These are phyloP conservation scores for Spinacia oleracea DNA, from an alignment of 179 eudicot species.

Conservation along the genomic window DNA sequence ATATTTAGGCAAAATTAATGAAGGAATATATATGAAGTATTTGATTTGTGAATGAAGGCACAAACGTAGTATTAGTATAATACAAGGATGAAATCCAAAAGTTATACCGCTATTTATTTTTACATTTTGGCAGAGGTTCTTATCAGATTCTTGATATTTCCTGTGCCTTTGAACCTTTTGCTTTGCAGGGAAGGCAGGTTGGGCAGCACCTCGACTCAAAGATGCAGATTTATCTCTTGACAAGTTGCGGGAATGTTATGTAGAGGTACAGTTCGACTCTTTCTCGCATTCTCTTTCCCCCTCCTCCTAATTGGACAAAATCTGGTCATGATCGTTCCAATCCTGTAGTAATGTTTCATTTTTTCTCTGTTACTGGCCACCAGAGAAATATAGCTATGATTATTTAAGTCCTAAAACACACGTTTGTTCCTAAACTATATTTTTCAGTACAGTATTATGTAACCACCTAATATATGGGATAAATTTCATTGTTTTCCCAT, in stretches of 20 bases:
- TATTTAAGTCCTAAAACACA: background rate
- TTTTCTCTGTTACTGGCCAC: background rate
- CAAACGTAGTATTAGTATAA: background rate
- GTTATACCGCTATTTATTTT: background rate
- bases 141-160: background rate
- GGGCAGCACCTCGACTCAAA: slow-evolving; percentile 98
- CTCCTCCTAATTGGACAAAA: background rate
- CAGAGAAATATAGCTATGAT: background rate
- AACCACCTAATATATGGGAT: background rate
- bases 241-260: slow-evolving; percentile 85
- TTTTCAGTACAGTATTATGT: background rate
- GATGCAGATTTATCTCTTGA: slow-evolving; percentile 89
- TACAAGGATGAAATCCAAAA: background rate
- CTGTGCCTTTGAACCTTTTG: slow-evolving; percentile 1
- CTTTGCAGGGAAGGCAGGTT: slow-evolving; percentile 70
- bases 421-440: background rate
- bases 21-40: background rate
- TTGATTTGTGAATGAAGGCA: background rate
- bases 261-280: slow-evolving; percentile 55
- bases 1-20: background rate
- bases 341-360: background rate
- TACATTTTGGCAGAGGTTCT: background rate
- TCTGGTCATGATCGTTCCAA: background rate
- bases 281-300: background rate
- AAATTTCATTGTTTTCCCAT: background rate